These are phyloP conservation scores for Heritiera littoralis DNA, from an alignment of 345 rosid species.

Conservation along the genomic window DNA sequence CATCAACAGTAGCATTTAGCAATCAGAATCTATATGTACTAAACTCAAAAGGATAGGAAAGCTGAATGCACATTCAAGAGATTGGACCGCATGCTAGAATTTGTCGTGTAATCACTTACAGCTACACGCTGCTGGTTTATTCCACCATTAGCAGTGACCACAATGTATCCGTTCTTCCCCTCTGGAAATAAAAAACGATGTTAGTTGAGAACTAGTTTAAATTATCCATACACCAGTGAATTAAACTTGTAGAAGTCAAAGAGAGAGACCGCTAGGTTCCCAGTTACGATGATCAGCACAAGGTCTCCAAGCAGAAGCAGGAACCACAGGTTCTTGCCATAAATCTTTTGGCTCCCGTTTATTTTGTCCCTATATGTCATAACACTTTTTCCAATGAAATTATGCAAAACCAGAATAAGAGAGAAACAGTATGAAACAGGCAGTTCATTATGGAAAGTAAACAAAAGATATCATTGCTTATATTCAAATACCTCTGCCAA, in stretches of 20 bases:
- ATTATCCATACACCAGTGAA: neutral
- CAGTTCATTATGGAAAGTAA: neutral
- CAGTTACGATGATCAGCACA: slow-evolving; percentile 79
- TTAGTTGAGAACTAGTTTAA: slow-evolving; percentile 13
- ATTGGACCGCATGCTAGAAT: neutral
- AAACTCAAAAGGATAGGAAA: slow-evolving; percentile 14
- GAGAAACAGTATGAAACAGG: slow-evolving; percentile 7
- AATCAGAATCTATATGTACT: neutral
- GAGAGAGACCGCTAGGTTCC: slow-evolving; percentile 63
- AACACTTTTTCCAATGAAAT: slow-evolving; percentile 18
- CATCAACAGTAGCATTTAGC: slow-evolving; percentile 16
- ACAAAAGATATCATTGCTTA: neutral
- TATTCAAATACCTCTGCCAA: slow-evolving; percentile 75
- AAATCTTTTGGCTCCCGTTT: slow-evolving; percentile 90
- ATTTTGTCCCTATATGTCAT: slow-evolving; percentile 54
- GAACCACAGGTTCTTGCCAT: slow-evolving; percentile 76
- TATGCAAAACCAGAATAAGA: slow-evolving; percentile 4
- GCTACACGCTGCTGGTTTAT: slow-evolving; percentile 97
- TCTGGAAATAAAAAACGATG: slow-evolving; percentile 40
- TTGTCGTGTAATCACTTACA: slow-evolving; percentile 49
- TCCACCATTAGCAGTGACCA: slow-evolving; percentile 97
- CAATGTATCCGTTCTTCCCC: slow-evolving; percentile 82
- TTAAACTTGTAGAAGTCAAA: slow-evolving; percentile 21
- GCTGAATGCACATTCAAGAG: slow-evolving; percentile 2
- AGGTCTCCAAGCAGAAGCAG: slow-evolving; percentile 87